Conservation (phyloP, 1,139 yeast species). For the Arxiozyma bovina region DNA sequence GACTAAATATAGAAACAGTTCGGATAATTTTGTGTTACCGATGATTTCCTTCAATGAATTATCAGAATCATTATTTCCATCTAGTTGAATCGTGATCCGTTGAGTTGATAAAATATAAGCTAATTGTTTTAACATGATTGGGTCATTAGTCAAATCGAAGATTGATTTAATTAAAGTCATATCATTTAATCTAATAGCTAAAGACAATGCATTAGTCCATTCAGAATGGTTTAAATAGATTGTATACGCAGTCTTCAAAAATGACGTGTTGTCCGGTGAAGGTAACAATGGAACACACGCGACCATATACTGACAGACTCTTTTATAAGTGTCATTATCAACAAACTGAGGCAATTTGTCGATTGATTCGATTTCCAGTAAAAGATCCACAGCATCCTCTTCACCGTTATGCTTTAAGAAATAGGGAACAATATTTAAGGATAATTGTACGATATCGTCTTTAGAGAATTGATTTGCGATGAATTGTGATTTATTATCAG, state of each 20-base stretch:
- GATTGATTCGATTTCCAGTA: constrained; percentile 80
- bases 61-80: constrained; percentile 50
- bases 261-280: constrained; percentile 85
- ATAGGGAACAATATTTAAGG: constrained; percentile 76
- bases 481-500: constrained; percentile 9
- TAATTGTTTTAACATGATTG: constrained; percentile 72
- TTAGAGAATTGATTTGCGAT: constrained; percentile 23
- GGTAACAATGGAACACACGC: constrained; percentile 93
- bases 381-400: constrained; percentile 93
- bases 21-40: constrained; percentile 70
- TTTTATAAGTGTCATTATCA: constrained; percentile 72
- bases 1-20: constrained; percentile 69
- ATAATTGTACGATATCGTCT: constrained; percentile 49
- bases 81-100: constrained; percentile 70
- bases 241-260: constrained; percentile 82
- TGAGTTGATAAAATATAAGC: constrained; percentile 87
- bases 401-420: constrained; percentile 94
- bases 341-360: constrained; percentile 76
- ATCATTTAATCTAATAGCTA: constrained; percentile 86
- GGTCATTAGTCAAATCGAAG: constrained; percentile 66
- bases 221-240: constrained; percentile 75
- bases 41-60: constrained; percentile 72
- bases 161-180: constrained; percentile 69
- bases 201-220: constrained; percentile 78
- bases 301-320: constrained; percentile 91